Percentiles rank a stretch among this genome's conserved stretches.
Evolutionary conservation across 768 basidiomycete genomes (phyloP).

Genomic region (Tricholoma sp.): DNA sequence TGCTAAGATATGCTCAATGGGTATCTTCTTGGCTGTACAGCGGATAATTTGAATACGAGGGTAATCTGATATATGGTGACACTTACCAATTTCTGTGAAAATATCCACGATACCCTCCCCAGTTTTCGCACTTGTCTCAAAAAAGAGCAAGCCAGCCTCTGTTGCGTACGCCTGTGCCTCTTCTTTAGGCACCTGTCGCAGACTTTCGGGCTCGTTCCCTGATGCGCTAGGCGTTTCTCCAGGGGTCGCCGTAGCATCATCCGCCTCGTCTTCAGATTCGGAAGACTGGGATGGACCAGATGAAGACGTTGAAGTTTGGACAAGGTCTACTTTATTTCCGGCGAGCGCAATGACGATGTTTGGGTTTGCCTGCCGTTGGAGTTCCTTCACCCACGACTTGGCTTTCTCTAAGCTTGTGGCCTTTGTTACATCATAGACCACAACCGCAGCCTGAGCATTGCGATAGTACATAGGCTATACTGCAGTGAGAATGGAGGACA

Average conservation of each 20-base stretch:
- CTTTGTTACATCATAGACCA: slow-evolving; percentile 98
- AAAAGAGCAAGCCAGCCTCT: slow-evolving; percentile 92
- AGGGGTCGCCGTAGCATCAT: slow-evolving; percentile 88
- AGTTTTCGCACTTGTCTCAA: slow-evolving; percentile 97
- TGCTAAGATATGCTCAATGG: slow-evolving; percentile 90
- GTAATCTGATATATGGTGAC: slow-evolving; percentile 3
- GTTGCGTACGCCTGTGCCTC: slow-evolving; percentile 96
- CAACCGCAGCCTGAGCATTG: slow-evolving; percentile 96
- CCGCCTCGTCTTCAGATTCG: slow-evolving; percentile 84
- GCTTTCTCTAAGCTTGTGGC: slow-evolving; percentile 95
- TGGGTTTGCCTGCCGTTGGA: slow-evolving; percentile 97
- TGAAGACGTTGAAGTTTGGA: slow-evolving; percentile 57
- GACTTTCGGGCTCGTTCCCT: slow-evolving; percentile 55
- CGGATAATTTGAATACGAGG: slow-evolving; percentile 1
- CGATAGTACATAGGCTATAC: slow-evolving; percentile 96
- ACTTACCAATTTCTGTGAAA: slow-evolving; percentile 94
- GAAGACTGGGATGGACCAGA: slow-evolving; percentile 43
- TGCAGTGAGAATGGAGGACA: slow-evolving; percentile 10
- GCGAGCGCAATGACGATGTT: slow-evolving; percentile 99
- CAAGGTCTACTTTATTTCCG: slow-evolving; percentile 95
- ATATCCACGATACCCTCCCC: slow-evolving; percentile 94
- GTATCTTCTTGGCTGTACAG: slow-evolving; percentile 51
- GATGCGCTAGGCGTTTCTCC: slow-evolving; percentile 57
- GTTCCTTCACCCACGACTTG: slow-evolving; percentile 99
- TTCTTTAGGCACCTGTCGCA: slow-evolving; percentile 88